Percentiles rank a stretch among this genome's conserved stretches.
phyloP scores from a whole-genome alignment of 495 filamentous ascomycete species.

The Clohesyomyces aquaticus region DNA sequence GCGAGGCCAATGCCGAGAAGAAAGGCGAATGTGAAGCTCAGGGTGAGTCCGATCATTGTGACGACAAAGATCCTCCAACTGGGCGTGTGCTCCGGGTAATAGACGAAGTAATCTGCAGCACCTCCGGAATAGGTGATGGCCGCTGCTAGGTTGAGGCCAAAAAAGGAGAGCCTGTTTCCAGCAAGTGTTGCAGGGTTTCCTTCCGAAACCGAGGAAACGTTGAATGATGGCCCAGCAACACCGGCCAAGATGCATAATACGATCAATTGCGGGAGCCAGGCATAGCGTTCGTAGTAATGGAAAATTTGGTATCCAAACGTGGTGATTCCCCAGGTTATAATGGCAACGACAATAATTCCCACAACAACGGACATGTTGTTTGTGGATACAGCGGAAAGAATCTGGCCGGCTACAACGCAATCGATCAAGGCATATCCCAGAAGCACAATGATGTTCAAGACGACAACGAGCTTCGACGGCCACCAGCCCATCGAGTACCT shows the following conservation, averaged over 20 bases:
- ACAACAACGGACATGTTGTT: slow-evolving; percentile 69
- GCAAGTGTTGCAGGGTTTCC: slow-evolving; percentile 58
- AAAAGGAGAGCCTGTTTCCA: slow-evolving; percentile 68
- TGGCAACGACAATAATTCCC: slow-evolving; percentile 70
- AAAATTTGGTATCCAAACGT: slow-evolving; percentile 76
- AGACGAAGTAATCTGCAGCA: slow-evolving; percentile 69
- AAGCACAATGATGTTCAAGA: slow-evolving; percentile 73
- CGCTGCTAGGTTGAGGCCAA: slow-evolving; percentile 66
- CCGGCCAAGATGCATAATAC: slow-evolving; percentile 70
- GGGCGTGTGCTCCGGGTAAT: slow-evolving; percentile 61
- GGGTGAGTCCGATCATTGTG: slow-evolving; percentile 52
- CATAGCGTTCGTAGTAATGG: slow-evolving; percentile 73
- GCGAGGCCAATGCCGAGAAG: slow-evolving; percentile 74
- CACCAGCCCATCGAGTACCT: slow-evolving; percentile 77
- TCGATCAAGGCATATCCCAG: slow-evolving; percentile 73
- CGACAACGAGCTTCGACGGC: slow-evolving; percentile 72
- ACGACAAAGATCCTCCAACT: slow-evolving; percentile 47
- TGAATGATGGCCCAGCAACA: slow-evolving; percentile 65
- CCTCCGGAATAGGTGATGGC: slow-evolving; percentile 65
- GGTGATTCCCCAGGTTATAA: slow-evolving; percentile 69
- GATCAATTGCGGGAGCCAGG: slow-evolving; percentile 69
- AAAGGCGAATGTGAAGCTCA: slow-evolving; percentile 61
- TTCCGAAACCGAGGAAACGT: slow-evolving; percentile 56
- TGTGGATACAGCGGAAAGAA: slow-evolving; percentile 69
- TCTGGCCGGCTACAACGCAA: slow-evolving; percentile 73